Percentiles rank a stretch among this genome's conserved stretches.
Conservation (phyloP, 192 early-diverging fungal genomes). For the Umbelopsis isabellina region DNA sequence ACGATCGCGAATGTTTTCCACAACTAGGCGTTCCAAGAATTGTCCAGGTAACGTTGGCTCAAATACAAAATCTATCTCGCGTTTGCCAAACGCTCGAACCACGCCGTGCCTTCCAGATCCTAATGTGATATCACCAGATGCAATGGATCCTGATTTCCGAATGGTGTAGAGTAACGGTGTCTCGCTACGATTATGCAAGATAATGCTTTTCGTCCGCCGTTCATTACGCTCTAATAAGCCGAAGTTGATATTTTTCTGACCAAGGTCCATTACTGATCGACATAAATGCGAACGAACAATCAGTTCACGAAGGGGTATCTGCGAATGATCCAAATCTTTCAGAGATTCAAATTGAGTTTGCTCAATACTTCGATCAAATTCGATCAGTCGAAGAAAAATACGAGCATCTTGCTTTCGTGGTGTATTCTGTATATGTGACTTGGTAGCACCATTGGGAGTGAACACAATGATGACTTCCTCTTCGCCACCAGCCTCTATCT, state of each 20-base stretch:
- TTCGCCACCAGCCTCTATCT: constrained; percentile 66
- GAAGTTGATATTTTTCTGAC: constrained; percentile 98
- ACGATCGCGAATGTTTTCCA: constrained; percentile 90
- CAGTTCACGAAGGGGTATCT: constrained; percentile 88
- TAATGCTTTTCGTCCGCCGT: constrained; percentile 82
- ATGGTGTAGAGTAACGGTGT: constrained; percentile 89
- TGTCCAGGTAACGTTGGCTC: constrained; percentile 86
- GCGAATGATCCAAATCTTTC: constrained; percentile 52
- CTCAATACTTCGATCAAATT: constrained; percentile 85
- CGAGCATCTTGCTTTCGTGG: constrained; percentile 82
- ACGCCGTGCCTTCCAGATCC: constrained; percentile 82
- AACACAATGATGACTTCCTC: constrained; percentile 78
- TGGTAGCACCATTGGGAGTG: constrained; percentile 59
- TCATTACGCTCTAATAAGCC: constrained; percentile 88
- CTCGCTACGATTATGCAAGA: constrained; percentile 90
- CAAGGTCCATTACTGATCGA: constrained; percentile 87
- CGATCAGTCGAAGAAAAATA: constrained; percentile 80
- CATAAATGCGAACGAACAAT: constrained; percentile 85
- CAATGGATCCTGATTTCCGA: constrained; percentile 92
- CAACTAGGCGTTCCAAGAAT: constrained; percentile 83
- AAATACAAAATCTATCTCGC: constrained; percentile 93
- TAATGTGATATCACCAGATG: constrained; percentile 88
- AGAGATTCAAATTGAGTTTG: constrained; percentile 81
- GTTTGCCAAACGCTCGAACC: constrained; percentile 87
- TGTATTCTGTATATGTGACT: constrained; percentile 67